Percentiles rank a stretch among this genome's conserved stretches.
Conservation (phyloP, 2,329 filamentous ascomycete species). For the Calonectria henricotiae region DNA sequence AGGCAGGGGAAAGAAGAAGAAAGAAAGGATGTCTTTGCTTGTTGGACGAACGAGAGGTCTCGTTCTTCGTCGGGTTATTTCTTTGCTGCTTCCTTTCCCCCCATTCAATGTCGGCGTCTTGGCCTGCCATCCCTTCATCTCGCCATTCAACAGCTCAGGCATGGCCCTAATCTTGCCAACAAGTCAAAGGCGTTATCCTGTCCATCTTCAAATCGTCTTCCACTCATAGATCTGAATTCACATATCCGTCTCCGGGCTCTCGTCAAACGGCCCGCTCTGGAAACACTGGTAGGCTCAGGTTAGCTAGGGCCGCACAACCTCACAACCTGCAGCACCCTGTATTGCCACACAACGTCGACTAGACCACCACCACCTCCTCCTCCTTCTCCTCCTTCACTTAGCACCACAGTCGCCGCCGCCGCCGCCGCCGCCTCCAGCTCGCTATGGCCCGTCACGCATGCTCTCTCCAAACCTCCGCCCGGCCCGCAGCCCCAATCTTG, state of each 20-base stretch:
- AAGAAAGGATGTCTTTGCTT: neutral
- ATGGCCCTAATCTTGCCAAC: neutral
- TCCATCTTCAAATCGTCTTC: slow-evolving; percentile 28
- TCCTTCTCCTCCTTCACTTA: too few relatives aligned
- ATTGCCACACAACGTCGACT: slow-evolving; percentile 33
- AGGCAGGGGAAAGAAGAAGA: neutral
- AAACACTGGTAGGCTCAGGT: slow-evolving; percentile 27
- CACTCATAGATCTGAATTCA: slow-evolving; percentile 19
- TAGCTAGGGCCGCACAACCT: slow-evolving; percentile 27
- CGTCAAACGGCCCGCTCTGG: slow-evolving; percentile 20
- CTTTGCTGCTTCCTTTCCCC: neutral
- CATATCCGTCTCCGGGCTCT: slow-evolving; percentile 18
- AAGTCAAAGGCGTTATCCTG: slow-evolving; percentile 5
- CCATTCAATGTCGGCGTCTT: neutral
- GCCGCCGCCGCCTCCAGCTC: slow-evolving; percentile 19
- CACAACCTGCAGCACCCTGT: slow-evolving; percentile 29
- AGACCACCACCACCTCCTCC: slow-evolving; percentile 19
- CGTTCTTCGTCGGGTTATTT: neutral
- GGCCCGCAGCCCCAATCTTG: slow-evolving; percentile 26
- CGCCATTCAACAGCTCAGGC: slow-evolving; percentile 10
- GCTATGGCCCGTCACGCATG: slow-evolving; percentile 17
- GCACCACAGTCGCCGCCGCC: neutral
- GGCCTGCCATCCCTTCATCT: neutral
- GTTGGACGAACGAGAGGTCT: neutral
- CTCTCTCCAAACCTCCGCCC: slow-evolving; percentile 16